Evolutionary conservation across 1,284 basidiomycete genomes (phyloP).

Genomic region (Ustilago xerochloae): DNA sequence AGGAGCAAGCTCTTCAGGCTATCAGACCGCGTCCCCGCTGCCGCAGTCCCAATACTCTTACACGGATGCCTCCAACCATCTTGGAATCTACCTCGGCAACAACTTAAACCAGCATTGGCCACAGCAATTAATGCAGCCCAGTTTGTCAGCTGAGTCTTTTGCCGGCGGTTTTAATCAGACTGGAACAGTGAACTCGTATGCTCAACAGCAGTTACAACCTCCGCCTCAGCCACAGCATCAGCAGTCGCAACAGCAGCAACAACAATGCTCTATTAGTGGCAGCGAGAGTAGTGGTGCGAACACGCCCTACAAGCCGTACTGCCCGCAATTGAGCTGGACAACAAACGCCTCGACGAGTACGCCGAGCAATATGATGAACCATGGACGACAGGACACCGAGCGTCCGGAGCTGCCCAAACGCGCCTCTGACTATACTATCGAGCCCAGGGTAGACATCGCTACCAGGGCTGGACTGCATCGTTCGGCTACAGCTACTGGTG

Average conservation of each 20-base stretch:
- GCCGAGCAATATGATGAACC: neutral
- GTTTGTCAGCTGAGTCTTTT: neutral
- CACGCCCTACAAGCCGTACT: conserved; percentile 22
- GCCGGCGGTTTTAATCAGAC: neutral
- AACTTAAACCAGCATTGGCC: conserved; percentile 14
- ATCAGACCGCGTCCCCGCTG: neutral
- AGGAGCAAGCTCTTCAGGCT: neutral
- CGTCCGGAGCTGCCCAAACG: neutral
- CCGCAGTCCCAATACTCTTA: neutral
- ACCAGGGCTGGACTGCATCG: conserved; percentile 8
- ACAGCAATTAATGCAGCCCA: conserved; percentile 2
- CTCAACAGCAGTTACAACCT: neutral
- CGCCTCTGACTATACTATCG: neutral
- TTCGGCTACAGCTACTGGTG: conserved; percentile 5
- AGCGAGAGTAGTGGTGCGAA: neutral
- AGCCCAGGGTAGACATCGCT: neutral
- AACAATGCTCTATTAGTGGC: neutral
- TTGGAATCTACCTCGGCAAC: conserved; percentile 21
- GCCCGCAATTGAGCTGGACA: conserved; percentile 7
- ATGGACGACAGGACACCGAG: neutral
- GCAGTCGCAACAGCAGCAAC: neutral
- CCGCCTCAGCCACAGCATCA: neutral
- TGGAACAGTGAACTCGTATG: neutral
- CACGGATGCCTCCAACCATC: conserved; percentile 5
- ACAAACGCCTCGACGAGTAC: neutral